These are phyloP conservation scores for Herpetospermum pedunculosum DNA, from an alignment of 306 rosid genomes.

Conservation along the genomic window DNA sequence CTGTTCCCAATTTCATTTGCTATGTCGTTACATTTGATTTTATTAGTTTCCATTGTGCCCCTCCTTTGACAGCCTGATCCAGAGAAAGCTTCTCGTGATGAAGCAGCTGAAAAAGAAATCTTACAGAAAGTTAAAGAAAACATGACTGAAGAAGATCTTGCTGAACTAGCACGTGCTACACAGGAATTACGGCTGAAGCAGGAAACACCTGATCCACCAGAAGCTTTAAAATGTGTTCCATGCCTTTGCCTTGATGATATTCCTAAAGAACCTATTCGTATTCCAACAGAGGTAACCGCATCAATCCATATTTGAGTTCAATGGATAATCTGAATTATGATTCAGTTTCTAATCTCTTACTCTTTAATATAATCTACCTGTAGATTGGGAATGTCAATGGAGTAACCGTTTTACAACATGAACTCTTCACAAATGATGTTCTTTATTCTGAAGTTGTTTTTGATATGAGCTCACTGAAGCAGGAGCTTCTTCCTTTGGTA, in stretches of 20 bases:
- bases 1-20: background rate
- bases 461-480: conserved; percentile 72
- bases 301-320: background rate
- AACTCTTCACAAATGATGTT: conserved; percentile 94
- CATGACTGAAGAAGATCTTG: conserved; percentile 85
- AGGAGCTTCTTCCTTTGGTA: conserved; percentile 81
- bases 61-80: conserved; percentile 75
- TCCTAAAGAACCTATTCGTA: conserved; percentile 74
- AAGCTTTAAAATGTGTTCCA: conserved; percentile 89
- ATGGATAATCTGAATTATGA: background rate
- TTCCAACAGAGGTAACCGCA: conserved; percentile 66
- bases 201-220: conserved; percentile 97
- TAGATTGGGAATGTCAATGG: conserved; percentile 76
- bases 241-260: conserved; percentile 82
- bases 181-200: conserved; percentile 73
- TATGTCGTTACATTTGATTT: conserved; percentile 8
- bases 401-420: conserved; percentile 79
- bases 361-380: conserved; percentile 20
- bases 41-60: conserved; percentile 13
- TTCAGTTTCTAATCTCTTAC: conserved; percentile 9
- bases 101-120: conserved; percentile 63
- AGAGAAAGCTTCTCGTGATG: conserved; percentile 75
- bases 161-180: conserved; percentile 78
- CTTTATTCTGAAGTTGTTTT: conserved; percentile 86
- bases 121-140: conserved; percentile 64